These are phyloP conservation scores for Trametes hirsuta DNA, from an alignment of 1,284 basidiomycete species.

Conservation along the genomic window DNA sequence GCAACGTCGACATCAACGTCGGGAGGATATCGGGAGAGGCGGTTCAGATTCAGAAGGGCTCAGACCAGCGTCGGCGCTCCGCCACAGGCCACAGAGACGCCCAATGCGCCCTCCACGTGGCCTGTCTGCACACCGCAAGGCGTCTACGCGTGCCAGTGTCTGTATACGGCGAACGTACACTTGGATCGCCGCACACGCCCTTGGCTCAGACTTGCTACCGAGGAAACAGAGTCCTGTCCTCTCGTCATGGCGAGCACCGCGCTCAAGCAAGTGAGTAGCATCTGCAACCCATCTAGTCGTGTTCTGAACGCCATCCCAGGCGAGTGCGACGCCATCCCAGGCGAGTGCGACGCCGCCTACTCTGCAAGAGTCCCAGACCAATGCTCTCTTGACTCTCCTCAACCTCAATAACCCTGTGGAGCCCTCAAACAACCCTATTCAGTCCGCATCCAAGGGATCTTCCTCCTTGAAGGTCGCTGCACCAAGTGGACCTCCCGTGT, in stretches of 20 bases:
- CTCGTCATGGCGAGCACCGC: constrained; percentile 56
- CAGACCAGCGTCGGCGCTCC: background rate
- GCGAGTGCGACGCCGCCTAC: constrained; percentile 44
- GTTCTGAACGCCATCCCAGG: constrained; percentile 15
- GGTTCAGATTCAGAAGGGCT: background rate
- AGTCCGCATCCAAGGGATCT: constrained; percentile 42
- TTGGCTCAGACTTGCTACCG: background rate
- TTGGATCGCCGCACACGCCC: too few species aligned
- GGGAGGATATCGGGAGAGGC: background rate
- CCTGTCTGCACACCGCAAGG: constrained; percentile 1
- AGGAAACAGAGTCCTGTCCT: too few species aligned
- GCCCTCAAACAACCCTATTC: constrained; percentile 29
- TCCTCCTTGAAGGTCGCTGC: constrained; percentile 48
- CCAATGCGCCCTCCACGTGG: constrained; percentile 12
- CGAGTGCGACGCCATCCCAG: constrained; percentile 32
- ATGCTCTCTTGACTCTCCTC: constrained; percentile 63
- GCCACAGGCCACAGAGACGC: background rate
- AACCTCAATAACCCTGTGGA: constrained; percentile 43
- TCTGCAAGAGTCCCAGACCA: constrained; percentile 80
- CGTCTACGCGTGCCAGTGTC: constrained; percentile 9
- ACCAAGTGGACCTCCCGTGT: constrained; percentile 79
- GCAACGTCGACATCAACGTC: background rate
- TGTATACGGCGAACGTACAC: too few species aligned
- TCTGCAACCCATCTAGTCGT: background rate
- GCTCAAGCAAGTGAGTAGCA: constrained; percentile 54